A percentile compares a stretch with the other conserved stretches of the same genome.
These are phyloP conservation scores for Chromera velia DNA, from an alignment of 73 alveolate species.

Conservation along the genomic window DNA sequence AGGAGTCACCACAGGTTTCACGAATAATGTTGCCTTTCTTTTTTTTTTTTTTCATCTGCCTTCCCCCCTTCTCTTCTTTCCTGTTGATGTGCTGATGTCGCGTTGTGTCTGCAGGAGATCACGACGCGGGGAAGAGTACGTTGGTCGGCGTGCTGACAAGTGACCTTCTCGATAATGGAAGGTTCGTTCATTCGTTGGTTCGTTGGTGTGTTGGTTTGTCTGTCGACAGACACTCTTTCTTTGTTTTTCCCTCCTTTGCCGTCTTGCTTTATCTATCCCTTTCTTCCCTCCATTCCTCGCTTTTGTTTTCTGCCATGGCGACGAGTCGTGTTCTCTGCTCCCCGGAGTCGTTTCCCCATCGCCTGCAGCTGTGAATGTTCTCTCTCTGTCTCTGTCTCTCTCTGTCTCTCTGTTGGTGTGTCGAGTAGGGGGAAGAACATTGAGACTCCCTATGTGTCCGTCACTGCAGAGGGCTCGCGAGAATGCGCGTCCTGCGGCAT, in stretches of 20 bases:
- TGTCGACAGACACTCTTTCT: neutral
- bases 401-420: no score
- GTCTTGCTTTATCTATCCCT: no score
- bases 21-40: neutral
- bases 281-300: no score
- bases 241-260: no score
- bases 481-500: constrained; percentile 72
- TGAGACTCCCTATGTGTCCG: no score
- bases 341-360: no score
- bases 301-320: no score
- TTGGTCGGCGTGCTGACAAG: constrained; percentile 76
- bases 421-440: no score
- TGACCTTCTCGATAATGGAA: constrained; percentile 77
- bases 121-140: constrained; percentile 74
- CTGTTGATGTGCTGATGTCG: constrained; percentile 83
- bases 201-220: neutral
- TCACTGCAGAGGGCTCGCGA: constrained; percentile 80
- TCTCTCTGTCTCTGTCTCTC: no score
- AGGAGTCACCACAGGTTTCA: neutral
- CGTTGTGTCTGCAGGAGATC: constrained; percentile 74
- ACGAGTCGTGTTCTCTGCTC: no score
- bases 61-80: neutral
- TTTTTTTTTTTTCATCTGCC: no score
- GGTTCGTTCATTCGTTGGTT: neutral
- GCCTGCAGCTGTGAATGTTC: no score